These are phyloP conservation scores for Dendrobium huoshanense DNA, from an alignment of 106 monocot species.

Conservation along the genomic window DNA sequence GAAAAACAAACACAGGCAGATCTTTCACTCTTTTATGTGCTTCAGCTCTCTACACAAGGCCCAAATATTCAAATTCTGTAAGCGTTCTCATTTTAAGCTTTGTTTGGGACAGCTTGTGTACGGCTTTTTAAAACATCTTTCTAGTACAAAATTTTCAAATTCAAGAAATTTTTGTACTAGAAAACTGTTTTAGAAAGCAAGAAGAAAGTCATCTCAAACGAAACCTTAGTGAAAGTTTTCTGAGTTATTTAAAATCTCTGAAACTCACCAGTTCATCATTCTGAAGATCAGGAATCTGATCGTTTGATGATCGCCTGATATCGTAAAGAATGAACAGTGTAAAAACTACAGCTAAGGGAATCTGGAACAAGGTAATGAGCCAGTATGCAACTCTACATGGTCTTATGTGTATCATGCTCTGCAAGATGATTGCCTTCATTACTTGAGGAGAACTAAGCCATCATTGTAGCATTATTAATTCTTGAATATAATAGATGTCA, in stretches of 20 bases:
- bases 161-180: no score
- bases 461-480: no score
- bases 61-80: background rate
- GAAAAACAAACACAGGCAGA: slow-evolving; percentile 47
- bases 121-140: no score
- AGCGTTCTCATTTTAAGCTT: background rate
- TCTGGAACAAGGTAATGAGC: slow-evolving; percentile 50
- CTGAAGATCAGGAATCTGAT: slow-evolving; percentile 8
- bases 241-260: background rate
- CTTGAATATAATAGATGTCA: no score
- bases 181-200: no score
- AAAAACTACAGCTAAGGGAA: slow-evolving; percentile 53
- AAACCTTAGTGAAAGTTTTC: background rate
- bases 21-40: slow-evolving; percentile 10
- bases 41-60: slow-evolving; percentile 11
- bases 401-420: slow-evolving; percentile 37
- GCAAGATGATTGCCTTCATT: slow-evolving; percentile 12
- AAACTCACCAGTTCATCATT: slow-evolving; percentile 4
- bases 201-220: no score
- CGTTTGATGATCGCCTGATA: slow-evolving; percentile 9
- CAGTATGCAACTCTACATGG: slow-evolving; percentile 60
- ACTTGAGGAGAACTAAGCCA: background rate
- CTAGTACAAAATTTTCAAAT: no score
- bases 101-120: no score
- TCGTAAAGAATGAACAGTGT: slow-evolving; percentile 39